These are phyloP conservation scores for Candida xyloterini DNA, from an alignment of 805 yeast genomes.

Conservation along the genomic window DNA sequence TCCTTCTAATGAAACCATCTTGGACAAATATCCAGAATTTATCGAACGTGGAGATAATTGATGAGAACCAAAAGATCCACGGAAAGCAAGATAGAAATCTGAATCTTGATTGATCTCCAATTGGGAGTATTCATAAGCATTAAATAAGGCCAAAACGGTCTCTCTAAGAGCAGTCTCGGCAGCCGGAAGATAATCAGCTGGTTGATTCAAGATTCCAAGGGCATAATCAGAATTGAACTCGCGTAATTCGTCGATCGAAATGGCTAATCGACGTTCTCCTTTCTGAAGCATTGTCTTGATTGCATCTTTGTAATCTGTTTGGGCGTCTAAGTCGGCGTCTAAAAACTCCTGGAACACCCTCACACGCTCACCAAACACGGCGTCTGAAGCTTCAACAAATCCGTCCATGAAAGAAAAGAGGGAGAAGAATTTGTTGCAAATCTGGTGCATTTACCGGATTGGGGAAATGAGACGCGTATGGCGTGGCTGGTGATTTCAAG, in stretches of 20 bases:
- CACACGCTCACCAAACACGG: slow-evolving; percentile 71
- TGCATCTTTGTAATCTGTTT: slow-evolving; percentile 61
- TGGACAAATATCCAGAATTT: slow-evolving; percentile 70
- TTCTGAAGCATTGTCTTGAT: slow-evolving; percentile 71
- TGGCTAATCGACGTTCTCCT: slow-evolving; percentile 62
- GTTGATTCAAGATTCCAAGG: slow-evolving; percentile 67
- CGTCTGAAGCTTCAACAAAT: slow-evolving; percentile 30
- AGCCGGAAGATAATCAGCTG: slow-evolving; percentile 86
- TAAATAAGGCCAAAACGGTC: slow-evolving; percentile 69
- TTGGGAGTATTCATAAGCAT: slow-evolving; percentile 52
- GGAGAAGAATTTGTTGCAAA: slow-evolving; percentile 6
- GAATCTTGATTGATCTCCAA: slow-evolving; percentile 56
- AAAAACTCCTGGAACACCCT: slow-evolving; percentile 87
- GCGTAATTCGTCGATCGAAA: slow-evolving; percentile 83
- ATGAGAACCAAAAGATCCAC: slow-evolving; percentile 89
- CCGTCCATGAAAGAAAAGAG: slow-evolving; percentile 23
- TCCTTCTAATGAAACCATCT: slow-evolving; percentile 86
- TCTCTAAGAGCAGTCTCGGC: slow-evolving; percentile 84
- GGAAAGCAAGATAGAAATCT: slow-evolving; percentile 72
- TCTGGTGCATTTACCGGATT: slow-evolving; percentile 6
- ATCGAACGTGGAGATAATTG: slow-evolving; percentile 85
- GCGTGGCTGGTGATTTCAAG: not conserved
- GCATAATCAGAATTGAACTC: slow-evolving; percentile 76
- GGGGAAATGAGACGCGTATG: slow-evolving; percentile 12
- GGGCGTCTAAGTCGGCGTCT: slow-evolving; percentile 44